These are phyloP conservation scores for Cladosporium halotolerans DNA, from an alignment of 2,329 filamentous ascomycete genomes.

Conservation along the genomic window DNA sequence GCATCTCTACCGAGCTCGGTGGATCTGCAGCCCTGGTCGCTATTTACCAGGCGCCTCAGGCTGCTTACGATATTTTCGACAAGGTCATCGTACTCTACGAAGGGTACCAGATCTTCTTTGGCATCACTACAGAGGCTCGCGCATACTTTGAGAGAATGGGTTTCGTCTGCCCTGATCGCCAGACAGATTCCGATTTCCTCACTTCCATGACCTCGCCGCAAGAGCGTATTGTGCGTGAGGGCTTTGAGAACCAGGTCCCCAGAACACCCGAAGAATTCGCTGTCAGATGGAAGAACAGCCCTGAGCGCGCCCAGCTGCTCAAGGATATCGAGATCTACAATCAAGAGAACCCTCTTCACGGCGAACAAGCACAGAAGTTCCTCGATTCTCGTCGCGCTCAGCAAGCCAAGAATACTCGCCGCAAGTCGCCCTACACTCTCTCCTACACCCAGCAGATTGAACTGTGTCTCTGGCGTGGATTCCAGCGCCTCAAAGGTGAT, in stretches of 20 bases:
- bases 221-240: slow-evolving; percentile 40
- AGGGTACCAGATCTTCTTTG: slow-evolving; percentile 68
- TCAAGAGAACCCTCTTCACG: slow-evolving; percentile 39
- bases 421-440: slow-evolving; percentile 74
- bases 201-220: slow-evolving; percentile 60
- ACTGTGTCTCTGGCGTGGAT: slow-evolving; percentile 77
- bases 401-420: slow-evolving; percentile 47
- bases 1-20: slow-evolving; percentile 61
- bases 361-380: slow-evolving; percentile 41
- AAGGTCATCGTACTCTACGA: slow-evolving; percentile 62
- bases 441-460: slow-evolving; percentile 68
- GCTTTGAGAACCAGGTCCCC: slow-evolving; percentile 41
- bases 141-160: slow-evolving; percentile 66
- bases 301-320: slow-evolving; percentile 40
- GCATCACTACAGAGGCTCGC: slow-evolving; percentile 56
- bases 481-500: slow-evolving; percentile 69
- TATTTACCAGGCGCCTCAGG: slow-evolving; percentile 66
- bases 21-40: slow-evolving; percentile 61
- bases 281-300: slow-evolving; percentile 49
- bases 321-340: slow-evolving; percentile 43
- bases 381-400: slow-evolving; percentile 41
- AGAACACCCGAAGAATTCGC: slow-evolving; percentile 47
- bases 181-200: slow-evolving; percentile 70
- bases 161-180: slow-evolving; percentile 63
- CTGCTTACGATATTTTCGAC: slow-evolving; percentile 64